phyloP scores from a whole-genome alignment of 2,329 filamentous ascomycete genomes.

The Capronia epimyces region DNA sequence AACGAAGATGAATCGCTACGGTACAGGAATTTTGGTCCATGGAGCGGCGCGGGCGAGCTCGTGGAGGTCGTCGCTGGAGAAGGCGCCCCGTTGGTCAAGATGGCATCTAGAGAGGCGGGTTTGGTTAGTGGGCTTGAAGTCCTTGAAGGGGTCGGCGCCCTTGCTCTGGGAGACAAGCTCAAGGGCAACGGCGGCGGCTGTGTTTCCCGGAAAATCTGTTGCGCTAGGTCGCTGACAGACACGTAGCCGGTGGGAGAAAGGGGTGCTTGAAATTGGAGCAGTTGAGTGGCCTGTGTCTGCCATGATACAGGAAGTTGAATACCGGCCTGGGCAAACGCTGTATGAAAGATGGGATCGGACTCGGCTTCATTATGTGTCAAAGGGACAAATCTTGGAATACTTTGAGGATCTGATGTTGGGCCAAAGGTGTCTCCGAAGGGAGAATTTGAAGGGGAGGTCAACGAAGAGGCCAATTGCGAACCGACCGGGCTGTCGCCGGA shows the following conservation, averaged over 20 bases:
- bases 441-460: slow-evolving; percentile 22
- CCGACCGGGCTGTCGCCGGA: slow-evolving; percentile 22
- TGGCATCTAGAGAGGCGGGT: slow-evolving; percentile 22
- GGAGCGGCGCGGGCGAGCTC: slow-evolving; percentile 22
- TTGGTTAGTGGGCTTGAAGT: slow-evolving; percentile 19
- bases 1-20: slow-evolving; percentile 24
- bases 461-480: slow-evolving; percentile 25
- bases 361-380: slow-evolving; percentile 18
- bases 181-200: not conserved
- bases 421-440: slow-evolving; percentile 21
- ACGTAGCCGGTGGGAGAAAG: slow-evolving; percentile 26
- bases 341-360: slow-evolving; percentile 21
- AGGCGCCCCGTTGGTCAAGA: slow-evolving; percentile 12
- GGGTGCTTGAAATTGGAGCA: slow-evolving; percentile 26
- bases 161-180: slow-evolving; percentile 6
- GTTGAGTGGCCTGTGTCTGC: slow-evolving; percentile 25
- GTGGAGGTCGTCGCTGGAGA: slow-evolving; percentile 21
- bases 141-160: slow-evolving; percentile 14
- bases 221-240: slow-evolving; percentile 28
- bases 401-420: slow-evolving; percentile 12
- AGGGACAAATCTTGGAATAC: slow-evolving; percentile 25
- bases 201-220: slow-evolving; percentile 27
- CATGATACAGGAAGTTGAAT: slow-evolving; percentile 27
- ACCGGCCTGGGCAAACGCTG: slow-evolving; percentile 26
- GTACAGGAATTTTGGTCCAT: slow-evolving; percentile 27